phyloP scores from a whole-genome alignment of 305 asterid species.

The Fraxinus paxiana region DNA sequence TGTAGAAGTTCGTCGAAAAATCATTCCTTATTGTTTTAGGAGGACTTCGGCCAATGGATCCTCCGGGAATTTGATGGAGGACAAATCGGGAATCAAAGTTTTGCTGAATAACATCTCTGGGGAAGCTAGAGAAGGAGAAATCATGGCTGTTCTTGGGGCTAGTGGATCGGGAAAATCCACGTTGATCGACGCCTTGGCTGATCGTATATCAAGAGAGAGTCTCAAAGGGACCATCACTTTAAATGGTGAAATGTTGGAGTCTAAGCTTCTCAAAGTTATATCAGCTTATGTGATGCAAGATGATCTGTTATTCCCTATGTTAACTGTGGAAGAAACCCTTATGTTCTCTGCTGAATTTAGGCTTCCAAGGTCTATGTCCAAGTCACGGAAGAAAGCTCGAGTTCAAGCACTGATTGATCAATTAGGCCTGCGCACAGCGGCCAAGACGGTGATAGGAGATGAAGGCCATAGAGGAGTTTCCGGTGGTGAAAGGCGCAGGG shows the following conservation, averaged over 20 bases:
- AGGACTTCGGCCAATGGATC: neutral
- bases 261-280: conserved; percentile 63
- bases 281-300: conserved; percentile 87
- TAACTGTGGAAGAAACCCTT: conserved; percentile 76
- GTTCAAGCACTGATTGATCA: conserved; percentile 69
- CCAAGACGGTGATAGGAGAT: conserved; percentile 69
- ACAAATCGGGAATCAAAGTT: conserved; percentile 26
- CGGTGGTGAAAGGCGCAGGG: conserved; percentile 81
- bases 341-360: conserved; percentile 78
- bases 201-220: conserved; percentile 63
- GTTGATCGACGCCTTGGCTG: conserved; percentile 64
- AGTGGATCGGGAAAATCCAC: conserved; percentile 86
- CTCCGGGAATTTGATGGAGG: conserved; percentile 4
- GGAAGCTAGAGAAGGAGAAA: conserved; percentile 77
- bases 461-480: conserved; percentile 83
- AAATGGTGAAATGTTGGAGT: conserved; percentile 57
- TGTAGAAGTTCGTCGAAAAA: conserved; percentile 35
- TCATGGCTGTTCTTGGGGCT: conserved; percentile 82
- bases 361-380: conserved; percentile 51
- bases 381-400: conserved; percentile 47
- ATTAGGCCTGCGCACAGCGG: conserved; percentile 59
- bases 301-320: conserved; percentile 67
- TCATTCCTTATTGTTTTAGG: conserved; percentile 32
- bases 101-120: conserved; percentile 59
- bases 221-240: conserved; percentile 52